Evolutionary conservation across 768 basidiomycete genomes (phyloP).

Genomic region (Agrocybe pediades): DNA sequence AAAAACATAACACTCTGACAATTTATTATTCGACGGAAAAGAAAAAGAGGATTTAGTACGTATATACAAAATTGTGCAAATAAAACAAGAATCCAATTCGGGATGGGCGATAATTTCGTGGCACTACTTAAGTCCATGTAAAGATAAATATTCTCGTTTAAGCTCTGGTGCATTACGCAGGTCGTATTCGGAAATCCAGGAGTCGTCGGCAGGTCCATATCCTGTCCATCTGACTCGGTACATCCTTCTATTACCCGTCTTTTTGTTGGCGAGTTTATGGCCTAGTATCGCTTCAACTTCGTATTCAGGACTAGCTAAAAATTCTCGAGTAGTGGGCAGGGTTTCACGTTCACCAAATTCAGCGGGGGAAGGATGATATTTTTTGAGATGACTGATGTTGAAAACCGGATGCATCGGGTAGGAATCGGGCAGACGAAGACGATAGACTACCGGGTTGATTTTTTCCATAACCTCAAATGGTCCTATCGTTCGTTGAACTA

Average conservation of each 20-base stretch:
- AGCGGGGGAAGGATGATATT: slow-evolving; percentile 16
- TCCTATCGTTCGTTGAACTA: slow-evolving; percentile 21
- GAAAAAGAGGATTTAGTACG: neutral
- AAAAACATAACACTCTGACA: too few relatives aligned
- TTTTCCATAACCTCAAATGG: slow-evolving; percentile 27
- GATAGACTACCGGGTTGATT: slow-evolving; percentile 24
- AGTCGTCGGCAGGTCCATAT: slow-evolving; percentile 21
- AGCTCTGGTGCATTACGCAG: slow-evolving; percentile 22
- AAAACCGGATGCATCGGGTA: slow-evolving; percentile 27
- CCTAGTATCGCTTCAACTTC: slow-evolving; percentile 19
- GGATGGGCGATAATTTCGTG: too few relatives aligned
- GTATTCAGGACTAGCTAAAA: slow-evolving; percentile 16
- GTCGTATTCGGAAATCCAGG: slow-evolving; percentile 22
- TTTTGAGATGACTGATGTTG: slow-evolving; percentile 23
- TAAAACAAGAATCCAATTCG: too few relatives aligned
- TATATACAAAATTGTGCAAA: neutral
- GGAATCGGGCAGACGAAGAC: slow-evolving; percentile 19
- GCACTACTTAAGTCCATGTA: neutral
- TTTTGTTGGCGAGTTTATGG: slow-evolving; percentile 7
- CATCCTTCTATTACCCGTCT: slow-evolving; percentile 11
- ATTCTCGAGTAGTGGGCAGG: slow-evolving; percentile 16
- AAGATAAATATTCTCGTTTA: too few relatives aligned
- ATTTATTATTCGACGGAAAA: too few relatives aligned
- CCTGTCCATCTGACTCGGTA: slow-evolving; percentile 23
- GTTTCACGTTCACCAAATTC: slow-evolving; percentile 13